A percentile compares a stretch with the other conserved stretches of the same genome.
phyloP scores from a whole-genome alignment of 345 rosid genomes.

The Eucalyptus sideroxylon region DNA sequence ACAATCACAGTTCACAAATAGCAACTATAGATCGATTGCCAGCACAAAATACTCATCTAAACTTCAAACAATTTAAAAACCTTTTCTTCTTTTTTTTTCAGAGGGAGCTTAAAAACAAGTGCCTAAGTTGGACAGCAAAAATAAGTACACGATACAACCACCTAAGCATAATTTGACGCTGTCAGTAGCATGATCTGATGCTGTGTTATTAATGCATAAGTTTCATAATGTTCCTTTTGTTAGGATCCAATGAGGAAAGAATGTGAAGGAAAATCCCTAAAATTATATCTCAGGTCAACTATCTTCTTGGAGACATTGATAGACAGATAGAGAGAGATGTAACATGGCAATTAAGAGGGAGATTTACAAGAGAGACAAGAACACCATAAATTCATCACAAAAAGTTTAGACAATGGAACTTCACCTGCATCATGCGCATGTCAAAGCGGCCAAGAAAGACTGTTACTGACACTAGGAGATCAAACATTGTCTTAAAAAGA shows the following conservation, averaged over 20 bases:
- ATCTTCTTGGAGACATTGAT: not conserved
- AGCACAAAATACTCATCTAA: not conserved
- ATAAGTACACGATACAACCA: not conserved
- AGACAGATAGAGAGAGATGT: not conserved
- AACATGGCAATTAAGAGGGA: not conserved
- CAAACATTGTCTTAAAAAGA: conserved; percentile 93
- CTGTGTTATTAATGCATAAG: not conserved
- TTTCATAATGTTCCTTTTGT: not conserved
- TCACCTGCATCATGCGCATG: conserved; percentile 99
- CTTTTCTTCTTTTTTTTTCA: not conserved
- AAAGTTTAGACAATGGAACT: not conserved
- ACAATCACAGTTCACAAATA: not conserved
- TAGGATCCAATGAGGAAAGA: not conserved
- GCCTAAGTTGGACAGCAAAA: not conserved
- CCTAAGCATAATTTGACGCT: not conserved
- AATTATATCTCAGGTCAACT: not conserved
- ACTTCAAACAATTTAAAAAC: not conserved
- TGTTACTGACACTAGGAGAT: conserved; percentile 94
- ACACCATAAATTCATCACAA: not conserved
- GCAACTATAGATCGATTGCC: not conserved
- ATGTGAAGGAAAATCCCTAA: not conserved
- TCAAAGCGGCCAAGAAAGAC: conserved; percentile 99
- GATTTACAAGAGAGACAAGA: not conserved
- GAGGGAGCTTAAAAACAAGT: not conserved
- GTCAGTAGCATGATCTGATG: not conserved